Evolutionary conservation across 345 rosid genomes (phyloP), one percentile per base, ranked within the genome.

Genomic region (Eutrema yunnanense): DNA sequence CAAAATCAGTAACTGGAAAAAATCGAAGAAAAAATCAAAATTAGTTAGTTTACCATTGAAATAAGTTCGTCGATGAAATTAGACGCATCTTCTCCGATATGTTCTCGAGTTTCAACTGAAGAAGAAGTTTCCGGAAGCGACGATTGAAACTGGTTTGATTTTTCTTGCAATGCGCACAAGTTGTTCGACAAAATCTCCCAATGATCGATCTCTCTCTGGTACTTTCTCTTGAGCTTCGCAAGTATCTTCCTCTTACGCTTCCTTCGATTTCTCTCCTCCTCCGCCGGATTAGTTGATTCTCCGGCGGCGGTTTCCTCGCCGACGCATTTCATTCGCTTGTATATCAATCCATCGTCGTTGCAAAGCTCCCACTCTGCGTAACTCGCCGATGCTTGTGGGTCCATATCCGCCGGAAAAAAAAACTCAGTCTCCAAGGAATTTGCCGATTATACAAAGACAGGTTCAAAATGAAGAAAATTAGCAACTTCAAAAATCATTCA

Each of bases 261-360:
- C 63, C 73, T 78, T 58, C 82, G 73, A 54, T 59, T 73, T 61
- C 71, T 53, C 79, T 81, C 87, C 4, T 83, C 86, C 50, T 42
- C 81, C 46, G 42, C 79, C 51, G 65, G 59, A 8, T 48, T 59
- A 42, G 80, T 42, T 32, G 82, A 6, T 22, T 38, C 52, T 5
- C 38, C n/a, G 41, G 16, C 37, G 14, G 13, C 12, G 2, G 47
- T 59, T 59, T 59, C 48, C 61, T 34, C 63, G 69, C 22, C 76
- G 85, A 42, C 77, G 86, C 54, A 32, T 72, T 81, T 86, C 82
- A 78, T 75, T 60, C 90, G 89, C 79, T 86, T 86, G 88, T 85
- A 83, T 60, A 87, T 62, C 81, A 91, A 87, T 14, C 97, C 95
- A 50, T 84, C 92, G 67, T 87, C 88, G 74, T 83, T 81, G 79